Conservation (phyloP, 225 moss, liverwort and hornwort species). For the Polytrichum commune region DNA sequence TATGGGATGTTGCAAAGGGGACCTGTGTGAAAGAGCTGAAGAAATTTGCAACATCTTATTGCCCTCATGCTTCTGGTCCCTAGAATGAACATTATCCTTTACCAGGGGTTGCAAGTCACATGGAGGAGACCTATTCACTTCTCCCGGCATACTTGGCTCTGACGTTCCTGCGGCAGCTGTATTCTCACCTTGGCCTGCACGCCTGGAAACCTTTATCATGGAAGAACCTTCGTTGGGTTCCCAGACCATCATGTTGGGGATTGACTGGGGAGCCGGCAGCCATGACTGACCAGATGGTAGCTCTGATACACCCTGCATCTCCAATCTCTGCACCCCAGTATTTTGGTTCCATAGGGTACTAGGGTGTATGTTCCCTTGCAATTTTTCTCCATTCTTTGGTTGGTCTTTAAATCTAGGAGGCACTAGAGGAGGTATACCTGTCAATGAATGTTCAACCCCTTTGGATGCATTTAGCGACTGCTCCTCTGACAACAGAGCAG, state of each 20-base stretch:
- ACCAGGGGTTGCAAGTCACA: slow-evolving; percentile 7
- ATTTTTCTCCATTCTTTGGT: not conserved
- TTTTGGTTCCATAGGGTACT: not conserved
- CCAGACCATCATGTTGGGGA: slow-evolving; percentile 3
- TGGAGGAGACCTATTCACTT: not conserved
- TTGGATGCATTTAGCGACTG: slow-evolving; percentile 1
- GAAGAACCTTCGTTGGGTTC: not conserved
- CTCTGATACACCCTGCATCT: not conserved
- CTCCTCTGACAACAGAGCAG: not conserved
- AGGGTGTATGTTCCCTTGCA: not conserved
- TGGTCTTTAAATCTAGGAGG: slow-evolving; percentile 9
- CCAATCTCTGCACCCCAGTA: not conserved
- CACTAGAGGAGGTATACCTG: not conserved
- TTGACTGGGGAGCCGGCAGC: not conserved
- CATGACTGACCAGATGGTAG: not conserved
- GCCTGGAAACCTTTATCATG: not conserved
- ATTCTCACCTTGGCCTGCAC: slow-evolving; percentile 3
- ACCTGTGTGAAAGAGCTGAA: not conserved
- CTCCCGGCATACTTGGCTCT: slow-evolving; percentile 3
- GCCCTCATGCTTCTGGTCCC: slow-evolving; percentile 8
- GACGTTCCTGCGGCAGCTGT: not conserved
- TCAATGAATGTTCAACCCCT: slow-evolving; percentile 3
- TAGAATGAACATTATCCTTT: slow-evolving; percentile 6
- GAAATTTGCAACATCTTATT: not conserved
- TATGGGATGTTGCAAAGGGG: slow-evolving; percentile 13